These are phyloP conservation scores for Zygosaccharomyces pseudobailii DNA, from an alignment of 1,139 yeast species.

Conservation along the genomic window DNA sequence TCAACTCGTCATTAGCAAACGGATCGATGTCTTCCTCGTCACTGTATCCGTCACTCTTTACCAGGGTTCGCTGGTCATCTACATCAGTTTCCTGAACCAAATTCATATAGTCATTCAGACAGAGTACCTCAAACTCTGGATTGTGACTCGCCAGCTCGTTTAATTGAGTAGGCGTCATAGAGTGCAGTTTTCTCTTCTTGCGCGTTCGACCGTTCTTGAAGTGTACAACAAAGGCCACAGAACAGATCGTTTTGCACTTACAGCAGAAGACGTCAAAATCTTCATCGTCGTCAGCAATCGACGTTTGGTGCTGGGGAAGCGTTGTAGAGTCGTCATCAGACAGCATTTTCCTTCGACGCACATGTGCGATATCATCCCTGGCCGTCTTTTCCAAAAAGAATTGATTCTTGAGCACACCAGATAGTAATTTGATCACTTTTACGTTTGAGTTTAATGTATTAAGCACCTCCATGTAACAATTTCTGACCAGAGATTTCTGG, in stretches of 20 bases:
- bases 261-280: conserved; percentile 32
- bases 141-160: conserved; percentile 12
- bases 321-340: neutral
- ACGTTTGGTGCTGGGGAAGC: neutral
- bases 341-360: neutral
- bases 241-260: conserved; percentile 36
- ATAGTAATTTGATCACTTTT: conserved; percentile 13
- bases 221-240: conserved; percentile 25
- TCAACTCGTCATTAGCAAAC: conserved; percentile 24
- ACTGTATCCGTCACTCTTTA: conserved; percentile 7
- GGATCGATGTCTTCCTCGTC: conserved; percentile 9
- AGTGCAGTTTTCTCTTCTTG: conserved; percentile 16
- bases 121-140: conserved; percentile 16
- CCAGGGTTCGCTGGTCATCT: conserved; percentile 4
- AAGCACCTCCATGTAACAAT: conserved; percentile 21
- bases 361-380: conserved; percentile 3
- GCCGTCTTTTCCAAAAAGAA: conserved; percentile 1
- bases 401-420: conserved; percentile 5
- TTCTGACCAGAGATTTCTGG: conserved; percentile 21
- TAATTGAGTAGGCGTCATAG: conserved; percentile 17
- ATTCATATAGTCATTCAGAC: conserved; percentile 21
- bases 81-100: conserved; percentile 10
- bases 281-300: conserved; percentile 17
- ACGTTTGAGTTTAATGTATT: conserved; percentile 17
- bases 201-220: conserved; percentile 6